phyloP scores from a whole-genome alignment of 2,329 filamentous ascomycete species.

The Passalora sequoiae region DNA sequence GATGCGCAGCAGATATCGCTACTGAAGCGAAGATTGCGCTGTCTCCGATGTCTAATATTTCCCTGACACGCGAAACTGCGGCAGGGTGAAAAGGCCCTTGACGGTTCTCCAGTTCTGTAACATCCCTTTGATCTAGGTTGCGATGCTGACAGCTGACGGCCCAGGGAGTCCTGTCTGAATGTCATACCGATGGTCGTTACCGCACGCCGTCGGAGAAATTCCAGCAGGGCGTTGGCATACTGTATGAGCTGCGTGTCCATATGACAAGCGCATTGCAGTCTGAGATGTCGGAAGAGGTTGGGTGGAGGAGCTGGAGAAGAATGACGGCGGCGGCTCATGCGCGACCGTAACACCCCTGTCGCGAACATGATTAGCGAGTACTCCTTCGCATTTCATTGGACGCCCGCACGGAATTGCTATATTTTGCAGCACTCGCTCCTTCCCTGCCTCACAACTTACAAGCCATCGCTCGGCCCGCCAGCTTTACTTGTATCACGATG shows the following conservation, averaged over 20 bases:
- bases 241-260: not conserved
- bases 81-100: not conserved
- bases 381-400: too few relatives aligned
- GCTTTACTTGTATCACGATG: too few relatives aligned
- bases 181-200: not conserved
- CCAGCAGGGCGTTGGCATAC: too few relatives aligned
- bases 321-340: too few relatives aligned
- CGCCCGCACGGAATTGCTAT: too few relatives aligned
- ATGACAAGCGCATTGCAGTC: not conserved
- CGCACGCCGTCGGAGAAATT: too few relatives aligned
- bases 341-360: too few relatives aligned
- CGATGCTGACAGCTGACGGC: not conserved
- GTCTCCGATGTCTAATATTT: not conserved
- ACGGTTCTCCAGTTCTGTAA: conserved; percentile 1
- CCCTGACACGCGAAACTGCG: not conserved
- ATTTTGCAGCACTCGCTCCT: too few relatives aligned
- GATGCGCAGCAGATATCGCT: too few relatives aligned
- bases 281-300: not conserved
- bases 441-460: too few relatives aligned
- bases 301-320: not conserved
- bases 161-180: not conserved
- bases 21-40: not conserved
- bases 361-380: too few relatives aligned
- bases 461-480: too few relatives aligned
- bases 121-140: not conserved